phyloP scores from a whole-genome alignment of 2,329 filamentous ascomycete genomes.

The Ceratocystis smalleyi region DNA sequence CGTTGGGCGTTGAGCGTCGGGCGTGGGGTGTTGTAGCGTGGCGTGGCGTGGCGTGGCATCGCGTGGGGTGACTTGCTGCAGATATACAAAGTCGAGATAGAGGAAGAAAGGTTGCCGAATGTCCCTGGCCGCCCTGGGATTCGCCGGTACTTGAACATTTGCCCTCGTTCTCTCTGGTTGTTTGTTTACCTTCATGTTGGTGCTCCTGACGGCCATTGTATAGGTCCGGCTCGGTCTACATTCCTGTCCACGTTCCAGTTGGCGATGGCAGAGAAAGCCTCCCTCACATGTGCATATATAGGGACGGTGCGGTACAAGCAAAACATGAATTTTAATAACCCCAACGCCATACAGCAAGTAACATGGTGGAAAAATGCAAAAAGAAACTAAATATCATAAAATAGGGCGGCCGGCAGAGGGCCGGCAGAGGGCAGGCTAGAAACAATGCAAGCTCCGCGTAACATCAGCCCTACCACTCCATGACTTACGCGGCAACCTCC shows the following conservation, averaged over 20 bases:
- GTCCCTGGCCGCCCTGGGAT: not conserved
- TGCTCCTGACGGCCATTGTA: not conserved
- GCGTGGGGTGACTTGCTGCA: too few relatives aligned
- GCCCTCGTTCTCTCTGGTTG: not conserved
- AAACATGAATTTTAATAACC: not conserved
- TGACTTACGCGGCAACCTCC: constrained; percentile 37
- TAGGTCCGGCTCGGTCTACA: not conserved
- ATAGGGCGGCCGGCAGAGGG: too few relatives aligned
- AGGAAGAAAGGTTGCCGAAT: too few relatives aligned
- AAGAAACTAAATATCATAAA: not conserved
- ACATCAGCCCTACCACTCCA: not conserved
- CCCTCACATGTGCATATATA: not conserved
- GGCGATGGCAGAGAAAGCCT: not conserved
- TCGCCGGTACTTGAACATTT: not conserved
- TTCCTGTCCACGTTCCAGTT: not conserved
- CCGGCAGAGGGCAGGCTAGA: too few relatives aligned
- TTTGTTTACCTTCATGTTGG: too few relatives aligned
- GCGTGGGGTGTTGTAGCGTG: not conserved
- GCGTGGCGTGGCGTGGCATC: not conserved
- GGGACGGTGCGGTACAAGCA: not conserved
- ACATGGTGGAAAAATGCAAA: not conserved
- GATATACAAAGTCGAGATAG: too few relatives aligned
- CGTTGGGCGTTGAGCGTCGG: too few relatives aligned
- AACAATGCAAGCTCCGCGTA: not conserved
- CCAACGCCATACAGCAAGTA: not conserved